Base-by-base conservation (phyloP, 2,329 filamentous ascomycete species). In the Colletotrichum sublineola region DNA sequence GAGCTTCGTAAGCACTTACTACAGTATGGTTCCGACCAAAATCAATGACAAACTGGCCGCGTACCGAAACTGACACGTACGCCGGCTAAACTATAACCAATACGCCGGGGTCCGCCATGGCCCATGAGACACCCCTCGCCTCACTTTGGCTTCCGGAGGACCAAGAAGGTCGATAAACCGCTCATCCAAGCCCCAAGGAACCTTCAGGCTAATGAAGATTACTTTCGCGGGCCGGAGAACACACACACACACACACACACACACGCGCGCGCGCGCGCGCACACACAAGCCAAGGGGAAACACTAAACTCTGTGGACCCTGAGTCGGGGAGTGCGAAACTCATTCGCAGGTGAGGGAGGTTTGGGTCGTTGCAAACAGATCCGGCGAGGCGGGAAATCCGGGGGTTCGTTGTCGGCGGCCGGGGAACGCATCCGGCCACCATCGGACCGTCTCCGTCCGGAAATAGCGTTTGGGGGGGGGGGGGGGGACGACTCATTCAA, bases 401-500 rank as follows among this genome's bases (percentile, higher is more conserved):
- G 63, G 56, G 68, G 33, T 56, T 62, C 63, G 63, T 61, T 44
- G 63, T 71, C 68, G 50, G 68, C 46, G 44, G 20, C 57, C 68
- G 57, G 57, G 42, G 60, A 52, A 68, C 42, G 56, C 20, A 48
- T 67, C 56, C 63, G 62, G 38, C 48, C 50, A 44, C 53, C 24
- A 40, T 24, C 14, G 62, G 15, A 9, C 24, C 29, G 31, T 11
- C n/a, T 65, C 15, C 52, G 63, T 55, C 33, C 42, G 18, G 20
- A 18, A 44, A 42, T 11, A 15, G 24, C 15, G 40, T 9, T 36
- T 20, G 20, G 46, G 20, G 46, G 58, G 20, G 5, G 9, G 20
- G 46, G 20, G 46, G 58, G 20, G 5, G 9, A 24, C 18, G 18
- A 11, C 38, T n/a, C 24, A 15, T 60, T 15, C 52, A 53, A 52